Percentiles rank a stretch among this genome's conserved stretches.
Conservation (phyloP, 352 stramenopile genomes). For the Phytophthora brassicae region DNA sequence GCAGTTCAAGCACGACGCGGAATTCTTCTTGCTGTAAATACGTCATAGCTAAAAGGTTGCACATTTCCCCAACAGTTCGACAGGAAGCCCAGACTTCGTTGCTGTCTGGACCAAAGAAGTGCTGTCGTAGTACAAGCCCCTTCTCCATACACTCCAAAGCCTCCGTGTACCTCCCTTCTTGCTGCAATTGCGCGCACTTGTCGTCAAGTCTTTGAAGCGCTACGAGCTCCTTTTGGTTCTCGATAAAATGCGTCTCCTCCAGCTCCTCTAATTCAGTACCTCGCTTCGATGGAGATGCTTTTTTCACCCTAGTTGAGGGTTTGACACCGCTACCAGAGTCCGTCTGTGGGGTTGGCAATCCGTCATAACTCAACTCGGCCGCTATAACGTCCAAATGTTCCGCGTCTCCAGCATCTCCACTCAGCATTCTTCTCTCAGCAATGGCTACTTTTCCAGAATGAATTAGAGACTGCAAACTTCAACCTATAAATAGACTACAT, state of each 20-base stretch:
- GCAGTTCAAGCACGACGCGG: conserved; percentile 87
- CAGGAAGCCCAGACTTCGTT: conserved; percentile 90
- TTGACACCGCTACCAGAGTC: conserved; percentile 3
- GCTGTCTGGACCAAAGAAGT: conserved; percentile 92
- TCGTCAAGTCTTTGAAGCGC: conserved; percentile 90
- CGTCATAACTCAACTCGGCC: background rate
- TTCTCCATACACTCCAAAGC: conserved; percentile 94
- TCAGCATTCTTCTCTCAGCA: background rate
- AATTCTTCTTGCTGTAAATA: conserved; percentile 95
- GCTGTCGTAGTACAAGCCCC: conserved; percentile 90
- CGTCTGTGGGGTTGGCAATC: conserved; percentile 5
- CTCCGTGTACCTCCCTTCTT: conserved; percentile 91
- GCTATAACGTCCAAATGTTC: conserved; percentile 10
- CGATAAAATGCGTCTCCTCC: conserved; percentile 53
- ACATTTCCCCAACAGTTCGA: conserved; percentile 94
- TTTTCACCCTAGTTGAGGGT: background rate
- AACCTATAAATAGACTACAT: conserved; percentile 20
- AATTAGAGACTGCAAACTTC: conserved; percentile 10
- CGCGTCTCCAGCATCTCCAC: background rate
- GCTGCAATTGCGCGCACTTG: conserved; percentile 88
- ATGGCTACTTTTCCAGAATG: conserved; percentile 1
- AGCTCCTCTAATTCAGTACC: conserved; percentile 23
- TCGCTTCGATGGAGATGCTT: conserved; percentile 8
- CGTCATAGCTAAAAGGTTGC: conserved; percentile 95
- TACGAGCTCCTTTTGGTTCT: conserved; percentile 86